Conservation (phyloP, 306 rosid genomes). For the Sechiopsis laciniata region DNA sequence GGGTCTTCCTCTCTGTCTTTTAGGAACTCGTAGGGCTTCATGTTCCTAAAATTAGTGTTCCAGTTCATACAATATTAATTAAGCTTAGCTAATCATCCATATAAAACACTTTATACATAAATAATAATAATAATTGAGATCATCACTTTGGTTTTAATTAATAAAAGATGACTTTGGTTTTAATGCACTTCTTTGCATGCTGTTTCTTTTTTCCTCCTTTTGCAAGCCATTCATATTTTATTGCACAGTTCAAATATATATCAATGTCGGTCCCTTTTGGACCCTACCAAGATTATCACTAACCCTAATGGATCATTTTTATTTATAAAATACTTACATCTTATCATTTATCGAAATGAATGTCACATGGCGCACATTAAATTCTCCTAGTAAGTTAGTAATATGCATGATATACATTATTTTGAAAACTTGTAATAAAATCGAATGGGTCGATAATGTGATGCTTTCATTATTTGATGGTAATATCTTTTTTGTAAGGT, state of each 20-base stretch:
- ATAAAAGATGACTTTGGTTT: slow-evolving; percentile 24
- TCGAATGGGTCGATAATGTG: too few species aligned
- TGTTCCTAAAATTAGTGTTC: slow-evolving; percentile 34
- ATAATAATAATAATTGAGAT: slow-evolving; percentile 19
- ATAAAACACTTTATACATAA: slow-evolving; percentile 29
- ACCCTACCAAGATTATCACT: slow-evolving; percentile 53
- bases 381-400: slow-evolving; percentile 5
- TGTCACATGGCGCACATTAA: slow-evolving; percentile 18
- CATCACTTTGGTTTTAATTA: slow-evolving; percentile 29
- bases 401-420: background rate
- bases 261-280: slow-evolving; percentile 42
- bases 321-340: background rate
- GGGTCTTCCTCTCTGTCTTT: slow-evolving; percentile 39
- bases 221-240: slow-evolving; percentile 27
- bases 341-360: background rate
- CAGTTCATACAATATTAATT: slow-evolving; percentile 12
- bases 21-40: slow-evolving; percentile 49
- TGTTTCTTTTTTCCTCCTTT: slow-evolving; percentile 19
- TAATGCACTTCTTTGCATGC: slow-evolving; percentile 36
- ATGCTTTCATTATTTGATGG: too few species aligned
- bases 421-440: background rate
- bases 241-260: slow-evolving; percentile 28
- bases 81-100: slow-evolving; percentile 25
- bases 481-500: too few species aligned
- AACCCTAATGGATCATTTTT: slow-evolving; percentile 21